Evolutionary conservation across 179 eudicot species (phyloP), one percentile per base, ranked within the genome.

Genomic region (Actinidia arguta): DNA sequence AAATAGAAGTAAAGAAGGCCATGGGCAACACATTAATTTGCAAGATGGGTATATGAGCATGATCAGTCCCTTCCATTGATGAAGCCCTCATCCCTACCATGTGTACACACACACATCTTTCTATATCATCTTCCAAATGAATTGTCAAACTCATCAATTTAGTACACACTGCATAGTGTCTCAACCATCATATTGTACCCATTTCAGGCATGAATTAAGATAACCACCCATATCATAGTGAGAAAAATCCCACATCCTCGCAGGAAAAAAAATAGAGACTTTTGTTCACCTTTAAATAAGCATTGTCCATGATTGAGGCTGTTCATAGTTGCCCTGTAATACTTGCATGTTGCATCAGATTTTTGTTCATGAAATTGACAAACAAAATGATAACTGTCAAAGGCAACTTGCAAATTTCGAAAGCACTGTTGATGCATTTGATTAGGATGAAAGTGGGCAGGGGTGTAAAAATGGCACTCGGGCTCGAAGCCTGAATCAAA

Each of bases 231-330:
- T 24, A 62, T n/a, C n/a, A n/a, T 62, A 62, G 31, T 22, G 24
- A n/a, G 0, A n/a, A 62, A n/a, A 7, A 62, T n/a, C 27, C 69
- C 69, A 63, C 69, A 24, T 10, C 42, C 69, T 63, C 13, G 2
- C 3, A 14, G 27, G 4, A 27, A 63, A 31, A 31, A 20, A 31
- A n/a, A n/a, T n/a, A n/a, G n/a, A n/a, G 31, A 20, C 6, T 39
- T 36, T 31, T 67, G 47, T 67, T 14, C 72, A 3, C 72, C 31
- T 36, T n/a, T 31, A 67, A 67, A n/a, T 8, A 36, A 67, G 72
- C 72, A 63, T 24, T 36, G 72, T 31, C 72, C 72, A 67, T 67
- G 72, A 13, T 67, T 67, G 47, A 31, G 48, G n/a, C 48, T n/a
- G 4, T 67, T 16, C 8, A 67, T 36, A n/a, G n/a, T 67, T 67